These are phyloP conservation scores for Raffaelea ambrosiae DNA, from an alignment of 2,329 filamentous ascomycete genomes.

Conservation along the genomic window DNA sequence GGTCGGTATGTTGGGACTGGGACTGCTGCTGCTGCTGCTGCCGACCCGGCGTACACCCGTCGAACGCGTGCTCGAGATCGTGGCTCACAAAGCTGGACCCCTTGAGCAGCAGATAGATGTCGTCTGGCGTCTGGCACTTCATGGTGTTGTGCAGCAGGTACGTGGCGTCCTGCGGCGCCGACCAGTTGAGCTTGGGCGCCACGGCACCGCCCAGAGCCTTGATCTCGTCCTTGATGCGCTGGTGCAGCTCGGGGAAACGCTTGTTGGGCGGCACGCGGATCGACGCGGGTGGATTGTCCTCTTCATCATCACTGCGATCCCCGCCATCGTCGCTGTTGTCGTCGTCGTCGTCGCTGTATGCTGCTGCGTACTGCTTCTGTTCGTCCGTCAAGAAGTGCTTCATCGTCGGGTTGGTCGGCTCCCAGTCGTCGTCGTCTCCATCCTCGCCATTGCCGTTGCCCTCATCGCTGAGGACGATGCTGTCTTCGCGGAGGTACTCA, in stretches of 20 bases:
- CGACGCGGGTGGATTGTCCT: conserved; percentile 37
- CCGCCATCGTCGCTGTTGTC: conserved; percentile 36
- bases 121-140: conserved; percentile 80
- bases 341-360: not conserved
- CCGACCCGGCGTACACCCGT: conserved; percentile 32
- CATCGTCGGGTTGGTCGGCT: conserved; percentile 26
- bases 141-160: conserved; percentile 90
- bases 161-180: conserved; percentile 87
- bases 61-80: conserved; percentile 88
- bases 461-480: conserved; percentile 77
- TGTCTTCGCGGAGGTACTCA: conserved; percentile 82
- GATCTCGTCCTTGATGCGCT: conserved; percentile 68
- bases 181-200: conserved; percentile 95
- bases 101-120: conserved; percentile 90
- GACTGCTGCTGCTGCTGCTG: not conserved
- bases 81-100: conserved; percentile 91
- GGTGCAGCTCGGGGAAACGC: conserved; percentile 65
- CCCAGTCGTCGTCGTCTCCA: conserved; percentile 50
- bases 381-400: conserved; percentile 26
- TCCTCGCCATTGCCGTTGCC: conserved; percentile 23
- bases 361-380: conserved; percentile 23
- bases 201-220: conserved; percentile 75
- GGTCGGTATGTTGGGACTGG: not conserved
- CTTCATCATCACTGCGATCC: conserved; percentile 36
- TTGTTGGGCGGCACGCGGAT: conserved; percentile 38